phyloP scores from a whole-genome alignment of 345 rosid genomes.

The Pugionium dolabratum region DNA sequence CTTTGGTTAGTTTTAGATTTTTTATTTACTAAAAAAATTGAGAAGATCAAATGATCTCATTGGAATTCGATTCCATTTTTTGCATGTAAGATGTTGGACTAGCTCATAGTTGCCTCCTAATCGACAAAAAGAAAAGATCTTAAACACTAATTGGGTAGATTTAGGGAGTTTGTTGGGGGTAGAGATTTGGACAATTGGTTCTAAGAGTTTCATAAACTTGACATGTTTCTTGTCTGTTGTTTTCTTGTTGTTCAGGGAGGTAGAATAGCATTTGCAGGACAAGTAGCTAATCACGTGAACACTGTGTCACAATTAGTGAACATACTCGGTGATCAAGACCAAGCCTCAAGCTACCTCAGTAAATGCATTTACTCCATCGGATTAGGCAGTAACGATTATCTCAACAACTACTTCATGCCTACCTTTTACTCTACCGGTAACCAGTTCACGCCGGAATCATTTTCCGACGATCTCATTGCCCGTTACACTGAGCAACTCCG shows the following conservation, averaged over 20 bases:
- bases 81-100: too few relatives aligned
- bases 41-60: too few relatives aligned
- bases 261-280: slow-evolving; percentile 69
- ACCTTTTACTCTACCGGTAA: slow-evolving; percentile 52
- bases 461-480: slow-evolving; percentile 54
- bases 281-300: slow-evolving; percentile 63
- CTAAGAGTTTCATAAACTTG: too few relatives aligned
- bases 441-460: slow-evolving; percentile 61
- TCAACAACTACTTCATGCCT: slow-evolving; percentile 95
- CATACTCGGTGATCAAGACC: slow-evolving; percentile 56
- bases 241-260: slow-evolving; percentile 51
- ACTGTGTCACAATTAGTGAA: slow-evolving; percentile 60
- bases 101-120: too few relatives aligned
- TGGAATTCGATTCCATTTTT: too few relatives aligned
- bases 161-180: too few relatives aligned
- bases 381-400: slow-evolving; percentile 92
- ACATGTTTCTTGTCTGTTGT: not conserved
- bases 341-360: slow-evolving; percentile 59
- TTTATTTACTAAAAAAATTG: too few relatives aligned
- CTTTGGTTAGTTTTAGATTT: too few relatives aligned
- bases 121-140: too few relatives aligned
- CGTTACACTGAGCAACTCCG: slow-evolving; percentile 64
- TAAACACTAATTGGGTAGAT: too few relatives aligned
- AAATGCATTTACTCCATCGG: slow-evolving; percentile 73
- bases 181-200: too few relatives aligned